phyloP scores from a whole-genome alignment of 768 basidiomycete species.

The Coprinellus micaceus region DNA sequence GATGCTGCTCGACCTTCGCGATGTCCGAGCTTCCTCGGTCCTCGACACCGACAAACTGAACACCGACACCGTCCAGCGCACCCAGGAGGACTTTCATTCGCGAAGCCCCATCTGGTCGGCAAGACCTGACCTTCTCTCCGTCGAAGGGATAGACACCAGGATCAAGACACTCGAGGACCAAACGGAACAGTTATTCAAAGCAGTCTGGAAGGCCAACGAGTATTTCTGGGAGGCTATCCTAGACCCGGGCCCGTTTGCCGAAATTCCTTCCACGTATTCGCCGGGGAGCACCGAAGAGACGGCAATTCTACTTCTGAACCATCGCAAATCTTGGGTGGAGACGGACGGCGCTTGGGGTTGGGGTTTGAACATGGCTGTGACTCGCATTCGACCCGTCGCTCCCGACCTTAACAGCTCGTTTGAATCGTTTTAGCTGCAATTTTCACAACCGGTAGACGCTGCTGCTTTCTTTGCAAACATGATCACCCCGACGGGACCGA shows the following conservation, averaged over 20 bases:
- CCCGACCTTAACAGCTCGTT: no score
- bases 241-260: not conserved
- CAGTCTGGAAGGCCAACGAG: not conserved
- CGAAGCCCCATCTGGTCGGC: not conserved
- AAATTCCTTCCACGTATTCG: not conserved
- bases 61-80: not conserved
- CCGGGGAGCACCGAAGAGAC: not conserved
- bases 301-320: not conserved
- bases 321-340: constrained; percentile 9
- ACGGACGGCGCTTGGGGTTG: constrained; percentile 7
- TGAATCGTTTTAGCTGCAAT: no score
- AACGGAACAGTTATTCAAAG: constrained; percentile 1
- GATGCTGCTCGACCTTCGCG: constrained; percentile 3
- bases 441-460: no score
- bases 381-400: no score
- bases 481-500: no score
- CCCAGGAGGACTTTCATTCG: not conserved
- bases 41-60: not conserved
- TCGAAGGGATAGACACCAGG: not conserved
- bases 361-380: no score
- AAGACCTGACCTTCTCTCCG: not conserved
- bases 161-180: constrained; percentile 7
- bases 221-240: constrained; percentile 7
- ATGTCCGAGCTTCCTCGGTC: not conserved
- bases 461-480: no score